phyloP scores from a whole-genome alignment of 1,139 yeast genomes.

The Pichia sp. region DNA sequence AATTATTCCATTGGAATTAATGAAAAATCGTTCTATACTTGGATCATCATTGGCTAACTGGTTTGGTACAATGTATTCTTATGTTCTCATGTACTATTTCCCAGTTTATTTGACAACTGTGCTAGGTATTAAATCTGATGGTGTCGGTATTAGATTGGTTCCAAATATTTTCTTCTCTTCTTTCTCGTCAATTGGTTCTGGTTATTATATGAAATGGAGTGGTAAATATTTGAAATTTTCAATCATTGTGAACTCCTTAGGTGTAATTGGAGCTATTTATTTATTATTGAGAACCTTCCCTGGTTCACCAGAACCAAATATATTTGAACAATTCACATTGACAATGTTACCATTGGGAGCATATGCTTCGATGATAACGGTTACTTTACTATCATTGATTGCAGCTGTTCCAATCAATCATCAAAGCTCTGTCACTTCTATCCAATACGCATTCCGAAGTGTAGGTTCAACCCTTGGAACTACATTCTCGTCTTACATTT shows the following conservation, averaged over 20 bases:
- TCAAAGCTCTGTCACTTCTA: conserved; percentile 48
- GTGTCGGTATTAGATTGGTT: conserved; percentile 34
- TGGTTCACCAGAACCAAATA: conserved; percentile 12
- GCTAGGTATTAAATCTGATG: conserved; percentile 26
- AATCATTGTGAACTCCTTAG: conserved; percentile 21
- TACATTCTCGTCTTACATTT: conserved; percentile 41
- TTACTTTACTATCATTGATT: conserved; percentile 44
- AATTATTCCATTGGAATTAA: conserved; percentile 31
- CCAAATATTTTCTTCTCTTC: conserved; percentile 31
- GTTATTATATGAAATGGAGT: conserved; percentile 32
- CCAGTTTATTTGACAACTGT: conserved; percentile 32
- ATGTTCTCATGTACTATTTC: conserved; percentile 28
- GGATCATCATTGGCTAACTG: conserved; percentile 35
- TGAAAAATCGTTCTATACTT: conserved; percentile 31
- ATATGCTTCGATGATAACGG: conserved; percentile 41
- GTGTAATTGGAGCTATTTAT: conserved; percentile 25
- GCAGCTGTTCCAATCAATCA: conserved; percentile 44
- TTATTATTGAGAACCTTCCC: conserved; percentile 21
- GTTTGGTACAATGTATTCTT: conserved; percentile 33
- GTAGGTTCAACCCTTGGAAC: conserved; percentile 51
- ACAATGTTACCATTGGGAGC: conserved; percentile 35
- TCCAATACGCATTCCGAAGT: conserved; percentile 48
- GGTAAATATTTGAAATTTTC: conserved; percentile 30
- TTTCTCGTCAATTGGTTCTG: conserved; percentile 30
- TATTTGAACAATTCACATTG: conserved; percentile 32